These are phyloP conservation scores for Aspergillus mulundensis DNA, from an alignment of 495 filamentous ascomycete genomes.

Conservation along the genomic window DNA sequence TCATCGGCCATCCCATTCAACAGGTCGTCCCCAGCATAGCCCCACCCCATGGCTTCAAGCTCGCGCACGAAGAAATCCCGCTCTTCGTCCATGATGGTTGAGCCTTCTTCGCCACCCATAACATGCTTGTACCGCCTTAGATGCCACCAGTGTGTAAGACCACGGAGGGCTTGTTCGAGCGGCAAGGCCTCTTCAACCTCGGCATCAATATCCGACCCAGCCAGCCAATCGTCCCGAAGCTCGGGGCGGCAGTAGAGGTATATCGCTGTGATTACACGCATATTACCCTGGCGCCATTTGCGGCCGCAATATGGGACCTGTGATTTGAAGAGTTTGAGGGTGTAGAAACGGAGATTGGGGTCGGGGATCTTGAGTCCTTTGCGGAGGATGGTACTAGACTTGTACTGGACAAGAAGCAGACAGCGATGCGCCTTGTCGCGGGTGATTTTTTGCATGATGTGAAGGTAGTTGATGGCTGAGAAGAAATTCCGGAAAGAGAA, in stretches of 20 bases:
- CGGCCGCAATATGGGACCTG: slow-evolving; percentile 97
- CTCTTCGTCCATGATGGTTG: slow-evolving; percentile 64
- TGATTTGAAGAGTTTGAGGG: slow-evolving; percentile 95
- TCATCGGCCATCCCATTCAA: slow-evolving; percentile 38
- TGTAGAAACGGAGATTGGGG: slow-evolving; percentile 81
- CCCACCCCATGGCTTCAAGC: slow-evolving; percentile 76
- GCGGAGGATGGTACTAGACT: slow-evolving; percentile 80
- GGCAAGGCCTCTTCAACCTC: slow-evolving; percentile 91
- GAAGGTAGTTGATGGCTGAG: slow-evolving; percentile 86
- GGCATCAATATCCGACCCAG: slow-evolving; percentile 82
- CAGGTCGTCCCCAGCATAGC: slow-evolving; percentile 35
- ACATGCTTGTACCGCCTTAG: slow-evolving; percentile 72
- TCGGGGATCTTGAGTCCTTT: slow-evolving; percentile 90
- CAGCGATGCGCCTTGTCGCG: slow-evolving; percentile 92
- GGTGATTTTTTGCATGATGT: slow-evolving; percentile 95
- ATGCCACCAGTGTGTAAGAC: slow-evolving; percentile 90
- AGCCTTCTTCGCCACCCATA: slow-evolving; percentile 65
- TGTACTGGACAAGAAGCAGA: slow-evolving; percentile 89
- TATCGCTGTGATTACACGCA: slow-evolving; percentile 96
- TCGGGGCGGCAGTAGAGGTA: slow-evolving; percentile 91
- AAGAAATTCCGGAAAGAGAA: slow-evolving; percentile 95
- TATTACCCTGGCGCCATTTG: slow-evolving; percentile 97
- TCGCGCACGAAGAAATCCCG: slow-evolving; percentile 88
- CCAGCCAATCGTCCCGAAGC: slow-evolving; percentile 91
- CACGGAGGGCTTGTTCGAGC: slow-evolving; percentile 81